Evolutionary conservation across 2,329 filamentous ascomycete genomes (phyloP), one percentile per base, ranked within the genome.

Genomic region (Uncinocarpus reesii): DNA sequence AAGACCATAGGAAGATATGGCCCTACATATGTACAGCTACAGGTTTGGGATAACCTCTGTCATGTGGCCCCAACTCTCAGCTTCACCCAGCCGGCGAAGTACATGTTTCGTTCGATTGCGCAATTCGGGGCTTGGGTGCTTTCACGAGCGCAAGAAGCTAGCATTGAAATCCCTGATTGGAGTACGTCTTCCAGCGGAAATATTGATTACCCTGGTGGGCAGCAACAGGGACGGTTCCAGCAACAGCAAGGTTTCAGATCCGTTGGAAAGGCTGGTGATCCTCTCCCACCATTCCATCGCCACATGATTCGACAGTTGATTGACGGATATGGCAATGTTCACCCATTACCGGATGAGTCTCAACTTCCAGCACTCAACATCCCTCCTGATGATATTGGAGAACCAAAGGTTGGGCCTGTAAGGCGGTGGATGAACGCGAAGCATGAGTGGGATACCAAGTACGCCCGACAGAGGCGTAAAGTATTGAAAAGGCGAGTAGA

Each of bases 11-110:
- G 74, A 29, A 80, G 75, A 53, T 93, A 86, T 64, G 79, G 80
- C 49, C 86, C 88, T 0, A 98, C 92, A 0, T 79, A 94, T 57
- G 90, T 96, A 0, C 88, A 95, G 62, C 74, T 98, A 1, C 92
- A 96, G 62, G 83, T 96, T 1, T 96, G 90, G 89, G 90, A 96
- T 50, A 85, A 95, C 58, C 71, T 96, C 2, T 96, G 92, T 59
- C 90, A 96, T 61, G 89, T 94, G 4, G 82, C 84, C 0, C 86
- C 90, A 0, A 95, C 89, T 0, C 74, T 96, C n/a, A 94, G 86
- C 58, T 96, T 95, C 63, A 96, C 90, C 0, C 78, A 83, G n/a
- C 92, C 92, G 0, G 92, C 90, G 38, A 96, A 96, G 64, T 85
- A 84, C 67, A 95, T 96, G 88, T 96, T 87, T 63, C 79, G 90